These are phyloP conservation scores for Entoloma clypeatum DNA, from an alignment of 1,284 basidiomycete species.

Conservation along the genomic window DNA sequence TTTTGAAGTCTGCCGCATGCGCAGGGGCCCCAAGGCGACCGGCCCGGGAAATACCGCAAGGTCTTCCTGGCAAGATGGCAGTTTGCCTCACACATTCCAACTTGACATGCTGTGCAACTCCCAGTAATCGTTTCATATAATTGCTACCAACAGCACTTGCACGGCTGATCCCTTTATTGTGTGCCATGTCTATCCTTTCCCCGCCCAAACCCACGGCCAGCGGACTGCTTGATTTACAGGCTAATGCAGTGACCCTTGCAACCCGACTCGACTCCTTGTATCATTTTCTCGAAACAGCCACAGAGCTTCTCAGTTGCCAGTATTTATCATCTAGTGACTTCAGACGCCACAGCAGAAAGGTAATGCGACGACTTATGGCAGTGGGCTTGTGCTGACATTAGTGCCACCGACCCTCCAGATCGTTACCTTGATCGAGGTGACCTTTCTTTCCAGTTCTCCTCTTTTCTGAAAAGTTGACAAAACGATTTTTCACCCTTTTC, in stretches of 20 bases:
- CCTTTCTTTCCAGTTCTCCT: conserved; percentile 1
- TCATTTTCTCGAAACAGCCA: conserved; percentile 21
- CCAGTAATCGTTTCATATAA: conserved; percentile 13
- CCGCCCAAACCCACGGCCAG: no score
- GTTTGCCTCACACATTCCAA: conserved; percentile 13
- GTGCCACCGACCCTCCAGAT: conserved; percentile 19
- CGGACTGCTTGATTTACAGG: conserved; percentile 20
- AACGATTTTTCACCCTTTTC: conserved; percentile 1
- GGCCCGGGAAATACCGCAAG: conserved; percentile 20
- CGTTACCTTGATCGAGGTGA: conserved; percentile 25
- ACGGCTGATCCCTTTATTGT: conserved; percentile 8
- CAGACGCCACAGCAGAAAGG: conserved; percentile 25
- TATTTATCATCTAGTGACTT: conserved; percentile 18
- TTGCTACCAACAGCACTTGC: conserved; percentile 6
- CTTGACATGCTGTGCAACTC: conserved; percentile 17
- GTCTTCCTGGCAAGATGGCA: conserved; percentile 10
- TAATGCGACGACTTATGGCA: conserved; percentile 10
- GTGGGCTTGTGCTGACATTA: conserved; percentile 8
- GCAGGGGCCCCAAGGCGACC: conserved; percentile 16
- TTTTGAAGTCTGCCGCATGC: no score
- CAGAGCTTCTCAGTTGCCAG: conserved; percentile 20
- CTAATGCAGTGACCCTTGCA: conserved; percentile 22
- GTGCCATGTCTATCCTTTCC: conserved; percentile 9
- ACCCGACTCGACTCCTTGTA: conserved; percentile 19
- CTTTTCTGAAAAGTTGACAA: neutral